Evolutionary conservation across 164 flowering plant genomes (phyloP), one percentile per base, ranked within the genome.

Genomic region (Sextonia rubra): DNA sequence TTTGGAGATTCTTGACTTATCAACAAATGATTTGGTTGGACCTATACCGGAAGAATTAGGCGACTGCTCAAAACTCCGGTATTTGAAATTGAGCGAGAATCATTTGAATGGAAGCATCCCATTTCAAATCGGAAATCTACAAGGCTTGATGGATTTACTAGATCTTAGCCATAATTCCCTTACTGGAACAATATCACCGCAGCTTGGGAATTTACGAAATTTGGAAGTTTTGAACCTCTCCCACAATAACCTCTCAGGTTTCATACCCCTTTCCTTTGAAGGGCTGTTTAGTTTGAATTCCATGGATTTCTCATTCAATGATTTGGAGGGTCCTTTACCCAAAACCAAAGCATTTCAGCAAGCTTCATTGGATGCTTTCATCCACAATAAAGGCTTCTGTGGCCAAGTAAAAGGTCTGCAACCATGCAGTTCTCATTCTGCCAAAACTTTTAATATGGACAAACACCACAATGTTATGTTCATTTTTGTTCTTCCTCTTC

Each of bases 181-280:
- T 20, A 18, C 47, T 0, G 64, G 72, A 14, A 44, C 24, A 12
- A 29, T 70, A 70, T 37, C 72, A 5, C 64, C 26, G 2, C 63
- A 70, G 20, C 63, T 70, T 27, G 47, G 72, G 12, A 70, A 70
- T 12, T 37, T 70, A 47, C 22, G 14, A 17, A n/a, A 11, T 14
- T 56, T 70, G 64, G 24, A 32, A 2, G 66, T 55, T 63, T 68
- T 78, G 6, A 69, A 75, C 48, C 72, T 79, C 58, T 73, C 76
- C 64, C 69, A 66, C 47, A 79, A 79, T 55, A 55, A 58, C 5
- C 69, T 79, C 63, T 60, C 76, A 64, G 79, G 69, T 22, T 18
- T 20, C 64, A 66, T 79, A 14, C 79, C 81, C 17, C 1, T 60
- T 5, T 66, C 72, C 6, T 66, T 79, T 24, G 74, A 72, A 61